Base-by-base conservation (phyloP, 768 basidiomycete genomes). In the Agrocybe chaxingu region DNA sequence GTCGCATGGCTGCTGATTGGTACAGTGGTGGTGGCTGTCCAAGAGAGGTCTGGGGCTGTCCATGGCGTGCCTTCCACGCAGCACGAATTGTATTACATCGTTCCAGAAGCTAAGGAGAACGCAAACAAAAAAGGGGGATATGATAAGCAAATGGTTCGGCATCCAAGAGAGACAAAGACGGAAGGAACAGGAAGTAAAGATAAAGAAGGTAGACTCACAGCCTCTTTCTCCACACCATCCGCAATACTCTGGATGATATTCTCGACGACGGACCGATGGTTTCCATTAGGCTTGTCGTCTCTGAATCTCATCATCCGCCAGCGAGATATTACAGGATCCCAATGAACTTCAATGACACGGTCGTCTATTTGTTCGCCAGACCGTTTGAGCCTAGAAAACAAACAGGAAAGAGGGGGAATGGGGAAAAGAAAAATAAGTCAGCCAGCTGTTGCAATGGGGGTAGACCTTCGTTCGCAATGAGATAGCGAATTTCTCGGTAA, bases 221-320 rank as follows among this genome's bases (percentile, higher is more conserved):
- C 75, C 36, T 92, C 83, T 61, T 89, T 88, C 62, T 96, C 92
- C 35, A 98, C 92, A 8, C 97, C 97, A 66, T 98, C 96, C 39
- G 82, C 80, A 54, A 99, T 98, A 57, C 87, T 95, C 57, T 85
- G 77, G 46, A 98, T 82, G 60, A 99, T 92, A 56, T 87, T 90
- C 50, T 90, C 83, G 42, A 98, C 92, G 48, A 93, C 83, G 30
- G 70, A 79, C 52, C 77, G 79, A 66, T 91, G 92, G 66, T 99
- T 99, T 11, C 93, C 97, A 55, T 95, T 70, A 3, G 83, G 87
- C 66, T 99, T 99, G 68, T 99, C 97, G 60, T 96, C 85, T 59
- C 97, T 71, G 65, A 96, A 95, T 41, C 97, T 82, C 83, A 98
- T 85, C 80, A 93, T 84, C 50, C 82, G 83, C 94, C 95, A 98